Evolutionary conservation across 2,329 filamentous ascomycete species (phyloP).

Genomic region (Calonectria henricotiae): DNA sequence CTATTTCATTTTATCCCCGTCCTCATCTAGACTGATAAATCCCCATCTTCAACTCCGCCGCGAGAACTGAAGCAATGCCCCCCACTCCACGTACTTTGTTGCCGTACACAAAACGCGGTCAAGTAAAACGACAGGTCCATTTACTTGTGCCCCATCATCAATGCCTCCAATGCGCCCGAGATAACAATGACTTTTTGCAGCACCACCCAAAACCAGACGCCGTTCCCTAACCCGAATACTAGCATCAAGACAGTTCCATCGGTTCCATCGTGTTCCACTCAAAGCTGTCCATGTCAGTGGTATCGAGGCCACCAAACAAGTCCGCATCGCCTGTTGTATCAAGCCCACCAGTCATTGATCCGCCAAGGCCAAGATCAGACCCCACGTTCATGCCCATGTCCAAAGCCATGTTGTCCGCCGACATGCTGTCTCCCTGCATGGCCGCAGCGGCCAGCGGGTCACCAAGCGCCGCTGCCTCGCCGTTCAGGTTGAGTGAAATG

Average conservation of each 20-base stretch:
- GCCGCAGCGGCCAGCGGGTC: conserved; percentile 64
- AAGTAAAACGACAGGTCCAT: neutral
- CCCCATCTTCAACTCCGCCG: neutral
- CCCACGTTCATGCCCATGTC: conserved; percentile 62
- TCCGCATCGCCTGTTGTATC: conserved; percentile 58
- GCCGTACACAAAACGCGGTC: neutral
- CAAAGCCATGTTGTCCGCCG: conserved; percentile 62
- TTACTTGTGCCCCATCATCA: conserved; percentile 25
- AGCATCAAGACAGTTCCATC: conserved; percentile 55
- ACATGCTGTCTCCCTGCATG: conserved; percentile 60
- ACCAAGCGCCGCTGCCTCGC: conserved; percentile 58
- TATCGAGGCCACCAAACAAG: conserved; percentile 60
- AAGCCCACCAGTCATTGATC: conserved; percentile 55
- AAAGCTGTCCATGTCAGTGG: conserved; percentile 64
- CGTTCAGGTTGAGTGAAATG: conserved; percentile 61
- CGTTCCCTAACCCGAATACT: neutral
- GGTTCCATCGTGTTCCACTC: conserved; percentile 59
- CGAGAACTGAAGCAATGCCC: conserved; percentile 1
- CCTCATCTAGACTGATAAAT: neutral
- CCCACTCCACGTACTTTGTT: neutral
- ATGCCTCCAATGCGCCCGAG: conserved; percentile 26
- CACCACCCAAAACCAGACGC: conserved; percentile 29
- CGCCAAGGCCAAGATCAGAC: conserved; percentile 60
- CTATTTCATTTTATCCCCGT: neutral
- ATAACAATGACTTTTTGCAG: conserved; percentile 28